Percentiles rank a stretch among this genome's conserved stretches.
Evolutionary conservation across 768 basidiomycete species (phyloP).

Genomic region (Scleroderma bovista): DNA sequence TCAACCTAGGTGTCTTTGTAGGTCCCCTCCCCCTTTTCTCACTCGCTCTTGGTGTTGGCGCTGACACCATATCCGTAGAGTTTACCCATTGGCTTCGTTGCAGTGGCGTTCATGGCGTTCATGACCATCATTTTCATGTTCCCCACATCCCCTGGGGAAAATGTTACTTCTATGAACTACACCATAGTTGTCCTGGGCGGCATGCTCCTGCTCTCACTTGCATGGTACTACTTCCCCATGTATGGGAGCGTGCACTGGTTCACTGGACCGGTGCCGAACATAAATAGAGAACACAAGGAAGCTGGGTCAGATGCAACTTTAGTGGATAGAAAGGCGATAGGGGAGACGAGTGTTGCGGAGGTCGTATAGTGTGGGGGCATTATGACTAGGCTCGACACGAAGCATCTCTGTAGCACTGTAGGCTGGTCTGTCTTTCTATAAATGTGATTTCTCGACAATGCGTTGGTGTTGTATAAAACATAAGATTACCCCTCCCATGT

Average conservation of each 20-base stretch:
- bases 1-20: conserved; percentile 40
- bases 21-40: conserved; percentile 11
- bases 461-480: no score
- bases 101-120: conserved; percentile 62
- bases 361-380: not conserved
- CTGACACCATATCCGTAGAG: conserved; percentile 35
- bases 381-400: not conserved
- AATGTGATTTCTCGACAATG: no score
- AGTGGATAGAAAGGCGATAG: conserved; percentile 4
- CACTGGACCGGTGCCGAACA: conserved; percentile 53
- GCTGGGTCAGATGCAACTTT: not conserved
- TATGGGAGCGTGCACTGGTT: conserved; percentile 75
- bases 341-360: not conserved
- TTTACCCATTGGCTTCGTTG: conserved; percentile 45
- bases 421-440: no score
- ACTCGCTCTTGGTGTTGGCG: conserved; percentile 5
- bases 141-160: conserved; percentile 47
- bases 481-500: not conserved
- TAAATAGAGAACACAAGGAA: conserved; percentile 13
- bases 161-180: conserved; percentile 60
- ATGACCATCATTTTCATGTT: conserved; percentile 60
- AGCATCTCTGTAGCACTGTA: no score
- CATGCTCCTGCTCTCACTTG: conserved; percentile 46
- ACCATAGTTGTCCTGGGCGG: conserved; percentile 62
- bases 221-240: conserved; percentile 64